These are phyloP conservation scores for Eutypella sp. DNA, from an alignment of 2,329 filamentous ascomycete genomes.

Conservation along the genomic window DNA sequence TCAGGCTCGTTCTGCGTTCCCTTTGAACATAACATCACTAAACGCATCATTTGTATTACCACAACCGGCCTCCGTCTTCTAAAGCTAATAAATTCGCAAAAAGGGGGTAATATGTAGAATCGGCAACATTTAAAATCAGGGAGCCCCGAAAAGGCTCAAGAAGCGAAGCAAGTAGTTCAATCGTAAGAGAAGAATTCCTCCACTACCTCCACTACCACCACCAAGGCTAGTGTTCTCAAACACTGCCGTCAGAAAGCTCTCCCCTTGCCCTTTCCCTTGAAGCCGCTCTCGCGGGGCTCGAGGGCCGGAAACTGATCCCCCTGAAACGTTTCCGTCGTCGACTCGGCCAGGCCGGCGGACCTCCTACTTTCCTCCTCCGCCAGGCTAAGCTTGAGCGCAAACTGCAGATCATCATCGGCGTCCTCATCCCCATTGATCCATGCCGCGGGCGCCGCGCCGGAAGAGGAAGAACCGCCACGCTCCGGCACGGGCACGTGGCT, in stretches of 20 bases:
- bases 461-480: conserved; percentile 13
- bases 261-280: conserved; percentile 20
- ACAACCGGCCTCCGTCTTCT: too few species aligned
- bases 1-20: too few species aligned
- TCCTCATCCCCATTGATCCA: conserved; percentile 57
- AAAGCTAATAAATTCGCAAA: too few species aligned
- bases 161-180: too few species aligned
- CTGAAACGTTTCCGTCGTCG: conserved; percentile 4
- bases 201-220: too few species aligned
- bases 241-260: conserved; percentile 7
- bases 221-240: too few species aligned
- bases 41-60: too few species aligned
- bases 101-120: too few species aligned
- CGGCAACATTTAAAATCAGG: too few species aligned
- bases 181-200: too few species aligned
- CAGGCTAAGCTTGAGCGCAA: conserved; percentile 56
- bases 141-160: too few species aligned
- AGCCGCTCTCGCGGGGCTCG: conserved; percentile 4
- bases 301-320: conserved; percentile 27
- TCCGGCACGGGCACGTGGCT: conserved; percentile 32
- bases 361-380: conserved; percentile 45
- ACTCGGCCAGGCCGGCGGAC: conserved; percentile 8
- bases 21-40: too few species aligned
- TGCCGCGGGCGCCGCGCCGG: conserved; percentile 11
- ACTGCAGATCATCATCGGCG: conserved; percentile 51